A percentile compares a stretch with the other conserved stretches of the same genome.
These are phyloP conservation scores for Vairimorpha apis DNA, from an alignment of 371 early-diverging fungal genomes.

Conservation along the genomic window DNA sequence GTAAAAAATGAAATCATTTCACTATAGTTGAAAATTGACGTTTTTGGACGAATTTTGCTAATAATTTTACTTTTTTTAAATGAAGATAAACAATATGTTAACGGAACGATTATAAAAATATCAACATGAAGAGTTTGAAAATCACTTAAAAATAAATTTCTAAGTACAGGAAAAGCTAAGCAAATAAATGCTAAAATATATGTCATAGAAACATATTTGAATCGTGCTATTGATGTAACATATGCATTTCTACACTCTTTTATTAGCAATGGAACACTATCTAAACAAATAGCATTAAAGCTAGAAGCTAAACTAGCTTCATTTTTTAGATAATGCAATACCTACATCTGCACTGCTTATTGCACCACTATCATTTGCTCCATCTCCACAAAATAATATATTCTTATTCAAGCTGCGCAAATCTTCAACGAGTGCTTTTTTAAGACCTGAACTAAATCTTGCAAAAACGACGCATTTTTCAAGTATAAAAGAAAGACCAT, in stretches of 20 bases:
- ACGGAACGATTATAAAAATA: constrained; percentile 51
- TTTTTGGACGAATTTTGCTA: constrained; percentile 30
- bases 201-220: constrained; percentile 88
- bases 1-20: constrained; percentile 18
- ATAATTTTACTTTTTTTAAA: constrained; percentile 38
- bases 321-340: constrained; percentile 81
- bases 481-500: constrained; percentile 41
- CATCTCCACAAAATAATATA: constrained; percentile 75
- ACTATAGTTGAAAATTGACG: constrained; percentile 11
- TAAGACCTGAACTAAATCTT: constrained; percentile 96
- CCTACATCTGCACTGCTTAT: constrained; percentile 93
- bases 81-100: constrained; percentile 41
- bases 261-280: constrained; percentile 79
- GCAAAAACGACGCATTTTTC: constrained; percentile 70
- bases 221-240: constrained; percentile 87
- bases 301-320: constrained; percentile 93
- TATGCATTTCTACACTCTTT: constrained; percentile 91
- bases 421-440: constrained; percentile 64
- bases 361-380: constrained; percentile 98
- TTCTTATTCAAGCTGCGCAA: constrained; percentile 31
- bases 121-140: constrained; percentile 60
- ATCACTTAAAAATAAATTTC: constrained; percentile 61
- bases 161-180: constrained; percentile 71
- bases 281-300: constrained; percentile 81
- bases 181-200: constrained; percentile 79